Evolutionary conservation across 441 rosid genomes (phyloP), one percentile per base, ranked within the genome.

Genomic region (Manihot esculenta): DNA sequence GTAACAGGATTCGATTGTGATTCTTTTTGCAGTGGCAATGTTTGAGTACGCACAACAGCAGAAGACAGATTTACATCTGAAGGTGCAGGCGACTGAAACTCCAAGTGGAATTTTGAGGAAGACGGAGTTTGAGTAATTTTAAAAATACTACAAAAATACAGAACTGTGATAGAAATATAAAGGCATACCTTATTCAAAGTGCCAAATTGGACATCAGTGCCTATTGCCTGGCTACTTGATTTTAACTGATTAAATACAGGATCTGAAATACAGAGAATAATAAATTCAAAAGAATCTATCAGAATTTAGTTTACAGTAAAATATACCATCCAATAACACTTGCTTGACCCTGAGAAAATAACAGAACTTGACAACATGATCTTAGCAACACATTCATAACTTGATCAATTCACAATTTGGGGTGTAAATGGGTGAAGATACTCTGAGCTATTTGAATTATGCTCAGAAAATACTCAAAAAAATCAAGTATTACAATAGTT

Each of bases 221-320:
- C 85, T 75, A 80, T 50, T 17, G 84, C 79, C 74, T 83, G 84
- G 72, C 67, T 66, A 54, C 72, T 84, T 60, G 89, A 74, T 73
- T 87, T 89, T 62, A 87, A 72, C 74, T 87, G 87, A 77, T 79
- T 83, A 70, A 82, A 84, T 21, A 83, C 57, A 75, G 82, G 72
- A 83, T 84, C 94, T 89, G 69, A 60, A 68, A 65, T 47, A 61
- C 33, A 74, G 33, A 17, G 47, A 26, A 48, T 27, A 42, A 26
- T 24, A 35, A n/a, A 63, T 42, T 24, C 26, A 71, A 27, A 71
- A 26, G 20, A 50, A 61, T 58, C 10, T 38, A 20, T 58, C 59
- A 68, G 51, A 60, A 62, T 64, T 10, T 21, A 64, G 58, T 21
- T 10, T 7, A 5, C 58, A 23, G 7, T 54, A 23, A 3, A 54